These are phyloP conservation scores for Hypoxylon sp. DNA, from an alignment of 2,329 filamentous ascomycete genomes.

Conservation along the genomic window DNA sequence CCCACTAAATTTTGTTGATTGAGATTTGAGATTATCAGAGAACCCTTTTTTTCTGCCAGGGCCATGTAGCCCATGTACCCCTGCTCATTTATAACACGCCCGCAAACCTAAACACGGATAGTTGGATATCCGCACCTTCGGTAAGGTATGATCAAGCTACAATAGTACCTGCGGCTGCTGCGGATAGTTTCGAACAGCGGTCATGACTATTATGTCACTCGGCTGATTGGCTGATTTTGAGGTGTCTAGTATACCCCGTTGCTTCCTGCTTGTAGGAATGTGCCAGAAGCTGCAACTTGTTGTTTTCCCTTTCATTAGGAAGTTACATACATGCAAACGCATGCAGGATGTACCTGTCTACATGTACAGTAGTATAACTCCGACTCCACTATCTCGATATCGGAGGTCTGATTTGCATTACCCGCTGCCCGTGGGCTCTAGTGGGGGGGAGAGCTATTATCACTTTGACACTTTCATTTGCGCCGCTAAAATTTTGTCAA, in stretches of 20 bases:
- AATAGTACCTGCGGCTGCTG: background rate
- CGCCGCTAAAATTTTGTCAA: background rate
- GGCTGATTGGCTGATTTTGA: constrained; percentile 12
- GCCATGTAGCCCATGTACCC: constrained; percentile 10
- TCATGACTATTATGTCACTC: background rate
- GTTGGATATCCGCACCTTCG: constrained; percentile 31
- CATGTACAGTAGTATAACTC: constrained; percentile 4
- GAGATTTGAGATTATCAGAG: constrained; percentile 42
- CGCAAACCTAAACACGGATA: constrained; percentile 31
- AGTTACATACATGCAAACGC: constrained; percentile 7
- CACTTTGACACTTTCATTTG: constrained; percentile 19
- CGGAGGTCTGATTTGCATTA: constrained; percentile 27
- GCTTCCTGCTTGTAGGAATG: constrained; percentile 16
- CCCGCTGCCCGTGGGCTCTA: constrained; percentile 4
- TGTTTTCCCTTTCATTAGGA: background rate
- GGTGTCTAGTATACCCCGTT: no score
- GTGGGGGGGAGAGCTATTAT: constrained; percentile 22
- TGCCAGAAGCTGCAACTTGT: constrained; percentile 14
- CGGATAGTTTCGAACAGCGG: background rate
- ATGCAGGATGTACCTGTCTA: constrained; percentile 4
- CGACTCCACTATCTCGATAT: constrained; percentile 31
- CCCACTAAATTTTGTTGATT: constrained; percentile 43
- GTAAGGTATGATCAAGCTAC: constrained; percentile 19
- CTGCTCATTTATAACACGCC: constrained; percentile 14
- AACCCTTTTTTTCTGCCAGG: constrained; percentile 32